These are phyloP conservation scores for Penicillium verrucosum DNA, from an alignment of 2,329 filamentous ascomycete genomes.

Conservation along the genomic window DNA sequence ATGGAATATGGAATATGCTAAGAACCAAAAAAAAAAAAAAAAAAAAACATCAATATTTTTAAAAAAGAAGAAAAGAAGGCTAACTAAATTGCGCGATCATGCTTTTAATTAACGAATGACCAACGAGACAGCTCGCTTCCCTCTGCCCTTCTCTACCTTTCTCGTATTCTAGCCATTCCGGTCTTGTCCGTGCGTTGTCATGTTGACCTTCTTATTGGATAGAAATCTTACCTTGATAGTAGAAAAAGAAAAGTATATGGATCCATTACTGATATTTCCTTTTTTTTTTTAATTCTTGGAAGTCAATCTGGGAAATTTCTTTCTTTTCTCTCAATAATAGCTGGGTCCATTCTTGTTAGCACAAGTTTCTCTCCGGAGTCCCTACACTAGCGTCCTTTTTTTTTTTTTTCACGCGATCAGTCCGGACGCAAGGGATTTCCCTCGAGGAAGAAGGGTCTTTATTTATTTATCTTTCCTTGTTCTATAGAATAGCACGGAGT, in stretches of 20 bases:
- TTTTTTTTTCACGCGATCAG: slow-evolving; percentile 5
- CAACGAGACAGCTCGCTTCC: slow-evolving; percentile 17
- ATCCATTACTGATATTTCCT: slow-evolving; percentile 1
- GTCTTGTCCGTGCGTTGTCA: slow-evolving; percentile 17
- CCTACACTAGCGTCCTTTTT: slow-evolving; percentile 6
- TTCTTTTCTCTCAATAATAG: slow-evolving; percentile 1
- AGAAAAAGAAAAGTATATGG: neutral
- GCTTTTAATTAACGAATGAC: slow-evolving; percentile 12
- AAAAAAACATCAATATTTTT: neutral
- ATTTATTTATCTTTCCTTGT: neutral
- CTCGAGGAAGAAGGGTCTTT: slow-evolving; percentile 5
- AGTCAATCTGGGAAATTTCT: neutral
- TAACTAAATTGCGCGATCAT: neutral
- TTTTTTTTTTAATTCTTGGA: neutral
- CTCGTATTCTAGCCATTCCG: slow-evolving; percentile 24
- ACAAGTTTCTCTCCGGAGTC: slow-evolving; percentile 13
- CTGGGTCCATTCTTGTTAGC: slow-evolving; percentile 5
- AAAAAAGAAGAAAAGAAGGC: neutral
- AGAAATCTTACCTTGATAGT: slow-evolving; percentile 13
- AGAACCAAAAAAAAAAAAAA: neutral
- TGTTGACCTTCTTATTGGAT: slow-evolving; percentile 10
- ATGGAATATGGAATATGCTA: neutral
- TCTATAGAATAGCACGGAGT: neutral
- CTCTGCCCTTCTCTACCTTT: slow-evolving; percentile 15
- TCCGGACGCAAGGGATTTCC: slow-evolving; percentile 1